A percentile compares a stretch with the other conserved stretches of the same genome.
These are phyloP conservation scores for Suillus sp. DNA, from an alignment of 768 basidiomycete species.

Conservation along the genomic window DNA sequence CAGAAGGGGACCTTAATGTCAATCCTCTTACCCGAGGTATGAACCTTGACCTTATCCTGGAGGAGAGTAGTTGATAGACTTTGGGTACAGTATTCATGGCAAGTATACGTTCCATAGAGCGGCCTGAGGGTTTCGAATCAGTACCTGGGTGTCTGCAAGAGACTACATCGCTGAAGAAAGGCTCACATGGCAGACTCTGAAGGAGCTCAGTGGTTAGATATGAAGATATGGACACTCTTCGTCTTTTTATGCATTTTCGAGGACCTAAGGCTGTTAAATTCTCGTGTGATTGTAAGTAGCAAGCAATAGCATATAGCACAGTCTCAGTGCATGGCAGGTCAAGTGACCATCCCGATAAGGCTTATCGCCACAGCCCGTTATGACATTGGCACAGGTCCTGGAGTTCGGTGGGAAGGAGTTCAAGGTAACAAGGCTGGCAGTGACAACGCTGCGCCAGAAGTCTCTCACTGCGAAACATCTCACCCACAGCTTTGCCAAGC, in stretches of 20 bases:
- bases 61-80: neutral
- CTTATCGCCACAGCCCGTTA: slow-evolving; percentile 6
- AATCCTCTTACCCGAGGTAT: neutral
- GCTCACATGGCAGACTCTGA: too few relatives aligned
- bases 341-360: neutral
- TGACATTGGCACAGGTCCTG: neutral
- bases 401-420: neutral
- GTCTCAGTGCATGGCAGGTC: neutral
- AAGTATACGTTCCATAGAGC: neutral
- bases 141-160: neutral
- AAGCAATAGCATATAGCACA: neutral
- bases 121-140: neutral
- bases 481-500: neutral
- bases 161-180: neutral
- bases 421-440: neutral
- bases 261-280: neutral
- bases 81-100: neutral
- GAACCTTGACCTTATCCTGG: neutral
- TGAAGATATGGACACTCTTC: neutral
- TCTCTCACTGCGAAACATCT: neutral
- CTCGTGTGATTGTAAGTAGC: neutral
- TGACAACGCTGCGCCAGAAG: neutral
- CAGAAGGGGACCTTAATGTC: neutral
- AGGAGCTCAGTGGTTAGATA: neutral
- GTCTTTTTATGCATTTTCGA: neutral